These are phyloP conservation scores for Penicillium olsonii DNA, from an alignment of 2,329 filamentous ascomycete genomes.

Conservation along the genomic window DNA sequence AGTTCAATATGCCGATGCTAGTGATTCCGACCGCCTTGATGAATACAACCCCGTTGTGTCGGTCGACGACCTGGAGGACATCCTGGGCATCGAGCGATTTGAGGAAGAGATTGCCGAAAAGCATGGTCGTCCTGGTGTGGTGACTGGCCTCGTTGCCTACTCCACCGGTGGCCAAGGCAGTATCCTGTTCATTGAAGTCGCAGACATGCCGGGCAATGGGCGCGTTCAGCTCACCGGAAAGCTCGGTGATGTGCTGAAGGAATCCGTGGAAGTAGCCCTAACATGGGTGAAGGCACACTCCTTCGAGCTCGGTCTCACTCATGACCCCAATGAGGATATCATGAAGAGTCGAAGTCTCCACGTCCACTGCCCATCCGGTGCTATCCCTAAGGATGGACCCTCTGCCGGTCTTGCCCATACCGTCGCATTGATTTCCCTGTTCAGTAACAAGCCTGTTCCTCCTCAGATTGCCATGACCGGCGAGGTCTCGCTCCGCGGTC, in stretches of 20 bases:
- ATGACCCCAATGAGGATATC: constrained; percentile 81
- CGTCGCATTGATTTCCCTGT: constrained; percentile 86
- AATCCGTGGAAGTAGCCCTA: constrained; percentile 92
- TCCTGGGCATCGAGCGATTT: constrained; percentile 89
- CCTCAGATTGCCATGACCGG: constrained; percentile 94
- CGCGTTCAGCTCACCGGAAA: constrained; percentile 94
- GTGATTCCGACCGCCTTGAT: constrained; percentile 68
- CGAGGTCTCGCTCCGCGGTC: constrained; percentile 76
- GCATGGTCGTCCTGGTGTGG: constrained; percentile 78
- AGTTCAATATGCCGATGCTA: constrained; percentile 89
- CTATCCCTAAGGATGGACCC: constrained; percentile 89
- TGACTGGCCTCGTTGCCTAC: constrained; percentile 95
- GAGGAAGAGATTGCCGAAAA: constrained; percentile 95
- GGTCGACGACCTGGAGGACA: constrained; percentile 80
- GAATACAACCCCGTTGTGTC: constrained; percentile 74
- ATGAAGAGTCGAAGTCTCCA: constrained; percentile 95
- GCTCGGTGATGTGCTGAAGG: constrained; percentile 93
- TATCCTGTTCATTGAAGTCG: constrained; percentile 97
- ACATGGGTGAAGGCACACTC: constrained; percentile 98
- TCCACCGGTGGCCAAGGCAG: constrained; percentile 88
- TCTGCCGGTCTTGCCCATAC: constrained; percentile 89
- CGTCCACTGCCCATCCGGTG: constrained; percentile 92
- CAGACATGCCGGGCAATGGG: constrained; percentile 92
- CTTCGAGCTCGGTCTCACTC: constrained; percentile 81
- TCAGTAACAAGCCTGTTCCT: constrained; percentile 81